Base-by-base conservation (phyloP, 139 green algal genomes). In the Gonium pectorale region DNA sequence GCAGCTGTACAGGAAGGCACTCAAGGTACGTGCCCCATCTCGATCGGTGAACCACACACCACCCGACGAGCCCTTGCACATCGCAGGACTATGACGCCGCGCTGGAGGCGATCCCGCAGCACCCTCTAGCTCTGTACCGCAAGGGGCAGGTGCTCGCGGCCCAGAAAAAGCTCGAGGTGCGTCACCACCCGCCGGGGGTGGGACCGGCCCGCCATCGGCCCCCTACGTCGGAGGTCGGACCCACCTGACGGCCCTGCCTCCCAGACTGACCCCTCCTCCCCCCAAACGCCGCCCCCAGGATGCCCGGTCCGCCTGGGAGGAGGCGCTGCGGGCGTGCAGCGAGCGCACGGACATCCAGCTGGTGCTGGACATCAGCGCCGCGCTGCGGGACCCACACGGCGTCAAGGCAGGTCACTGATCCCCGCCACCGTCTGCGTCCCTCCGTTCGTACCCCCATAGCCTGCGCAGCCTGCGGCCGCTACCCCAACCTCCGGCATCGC, bases 1-100 rank as follows among this genome's bases (percentile, higher is more conserved):
- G 33, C 87, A 93, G 31, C 80, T 97, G 0, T 89, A 93, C 33
- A 68, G 94, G 6, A 96, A 97, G 84, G 94, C 94, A 2, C 67
- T 96, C n/a, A 97, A 97, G 93, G 94, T 95, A 7, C 11, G 81
- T 37, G 5, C 26, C n/a, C n/a, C n/a, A n/a, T n/a, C n/a, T n/a
- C n/a, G n/a, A n/a, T n/a, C n/a, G n/a, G n/a, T n/a, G n/a, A n/a
- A n/a, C n/a, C n/a, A n/a, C n/a, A n/a, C n/a, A n/a, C n/a, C n/a
- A n/a, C n/a, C n/a, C n/a, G n/a, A n/a, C n/a, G n/a, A n/a, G n/a
- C n/a, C n/a, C n/a, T n/a, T n/a, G n/a, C n/a, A n/a, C 9, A 17
- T 0, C 7, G 59, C 94, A 97, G 93, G 94, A 97, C 67, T 95
- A 91, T 73, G 91, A 96, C 4, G 85, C 86, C 8, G 89, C 88